Conservation (phyloP, 306 rosid species). For the peach (Prunus persica) region Prunus_persica_NCBIv2 NC_034014.1:24222501-24223000, state of each 20-base stretch:
- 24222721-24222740: conserved; percentile 54
- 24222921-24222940: conserved; percentile 78
- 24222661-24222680: not conserved
- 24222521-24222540: not conserved
- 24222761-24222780: conserved; percentile 61
- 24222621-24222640: not conserved
- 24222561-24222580: not conserved
- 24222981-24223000: conserved; percentile 38
- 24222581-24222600: no score
- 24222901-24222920: conserved; percentile 61
- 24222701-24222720: conserved; percentile 61
- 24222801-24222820: conserved; percentile 39
- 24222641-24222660: not conserved
- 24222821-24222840: not conserved
- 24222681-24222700: conserved; percentile 48
- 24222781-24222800: conserved; percentile 61
- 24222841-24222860: not conserved
- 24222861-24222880: not conserved
- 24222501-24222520: not conserved
- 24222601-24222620: not conserved
- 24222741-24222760: conserved; percentile 34
- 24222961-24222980: conserved; percentile 75
- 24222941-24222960: conserved; percentile 64
- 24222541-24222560: not conserved
- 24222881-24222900: not conserved